phyloP scores from a whole-genome alignment of 768 basidiomycete genomes.

The Pleurotus eryngii region DNA sequence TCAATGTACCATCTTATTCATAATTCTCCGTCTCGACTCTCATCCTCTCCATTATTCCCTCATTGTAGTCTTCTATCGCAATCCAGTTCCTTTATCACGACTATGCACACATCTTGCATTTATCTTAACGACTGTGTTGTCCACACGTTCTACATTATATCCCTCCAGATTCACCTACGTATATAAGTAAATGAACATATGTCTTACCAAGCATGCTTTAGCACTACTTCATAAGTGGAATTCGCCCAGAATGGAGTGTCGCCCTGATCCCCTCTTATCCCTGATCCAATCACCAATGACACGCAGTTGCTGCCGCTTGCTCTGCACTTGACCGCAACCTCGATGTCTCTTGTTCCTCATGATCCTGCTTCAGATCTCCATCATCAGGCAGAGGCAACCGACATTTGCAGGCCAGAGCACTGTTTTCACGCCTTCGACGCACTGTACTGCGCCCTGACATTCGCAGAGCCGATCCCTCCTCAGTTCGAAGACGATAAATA shows the following conservation, averaged over 20 bases:
- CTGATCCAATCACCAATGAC: background rate
- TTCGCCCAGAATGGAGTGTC: background rate
- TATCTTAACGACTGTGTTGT: constrained; percentile 1
- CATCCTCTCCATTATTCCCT: background rate
- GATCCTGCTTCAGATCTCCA: constrained; percentile 39
- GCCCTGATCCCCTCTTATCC: background rate
- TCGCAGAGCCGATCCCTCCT: constrained; percentile 53
- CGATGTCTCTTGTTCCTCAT: constrained; percentile 57
- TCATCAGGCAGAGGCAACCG: constrained; percentile 31
- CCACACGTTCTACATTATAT: background rate
- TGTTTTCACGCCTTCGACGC: constrained; percentile 82
- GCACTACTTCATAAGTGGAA: background rate
- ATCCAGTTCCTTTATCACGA: background rate
- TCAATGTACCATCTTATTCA: constrained; percentile 13
- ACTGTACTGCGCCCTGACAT: constrained; percentile 72
- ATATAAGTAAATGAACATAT: background rate
- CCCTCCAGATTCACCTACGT: background rate
- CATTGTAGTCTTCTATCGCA: constrained; percentile 6
- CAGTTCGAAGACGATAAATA: constrained; percentile 73
- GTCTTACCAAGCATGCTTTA: background rate
- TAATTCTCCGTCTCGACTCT: background rate
- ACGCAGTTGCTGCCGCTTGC: constrained; percentile 10
- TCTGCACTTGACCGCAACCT: constrained; percentile 15
- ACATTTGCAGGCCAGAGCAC: constrained; percentile 67
- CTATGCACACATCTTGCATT: constrained; percentile 13